Evolutionary conservation across 2,329 filamentous ascomycete species (phyloP).

Genomic region (Aspergillus novofumigatus): DNA sequence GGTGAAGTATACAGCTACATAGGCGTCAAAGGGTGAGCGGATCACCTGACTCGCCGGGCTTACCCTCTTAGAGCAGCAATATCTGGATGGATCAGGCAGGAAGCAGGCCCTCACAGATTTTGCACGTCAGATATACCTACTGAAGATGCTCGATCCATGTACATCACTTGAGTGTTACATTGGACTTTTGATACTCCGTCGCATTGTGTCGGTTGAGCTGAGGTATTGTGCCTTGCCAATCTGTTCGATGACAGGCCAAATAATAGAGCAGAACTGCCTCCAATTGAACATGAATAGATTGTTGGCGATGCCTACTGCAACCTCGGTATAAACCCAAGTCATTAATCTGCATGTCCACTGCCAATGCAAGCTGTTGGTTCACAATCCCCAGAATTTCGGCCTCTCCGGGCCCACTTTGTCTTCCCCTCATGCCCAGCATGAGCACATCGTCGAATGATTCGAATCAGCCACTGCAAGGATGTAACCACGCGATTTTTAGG

Average conservation of each 20-base stretch:
- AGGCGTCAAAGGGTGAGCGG: too few relatives aligned
- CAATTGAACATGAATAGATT: background rate
- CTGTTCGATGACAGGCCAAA: background rate
- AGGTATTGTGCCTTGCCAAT: background rate
- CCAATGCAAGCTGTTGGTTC: background rate
- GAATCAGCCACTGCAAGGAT: background rate
- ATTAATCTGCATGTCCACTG: background rate
- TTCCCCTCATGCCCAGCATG: background rate
- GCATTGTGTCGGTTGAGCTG: background rate
- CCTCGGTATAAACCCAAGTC: background rate
- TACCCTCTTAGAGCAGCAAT: too few relatives aligned
- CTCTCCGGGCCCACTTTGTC: background rate
- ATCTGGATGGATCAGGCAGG: too few relatives aligned
- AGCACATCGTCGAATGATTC: background rate
- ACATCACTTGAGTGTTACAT: background rate
- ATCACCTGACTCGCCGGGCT: too few relatives aligned
- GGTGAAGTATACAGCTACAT: too few relatives aligned
- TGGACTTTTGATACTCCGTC: background rate
- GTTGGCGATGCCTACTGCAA: background rate
- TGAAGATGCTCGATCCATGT: background rate
- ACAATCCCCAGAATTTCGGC: background rate
- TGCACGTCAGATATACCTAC: too few relatives aligned
- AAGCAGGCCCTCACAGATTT: too few relatives aligned
- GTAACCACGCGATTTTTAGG: background rate
- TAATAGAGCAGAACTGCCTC: background rate